phyloP scores from a whole-genome alignment of 2,329 filamentous ascomycete genomes.

The Cladosporium colombiae region DNA sequence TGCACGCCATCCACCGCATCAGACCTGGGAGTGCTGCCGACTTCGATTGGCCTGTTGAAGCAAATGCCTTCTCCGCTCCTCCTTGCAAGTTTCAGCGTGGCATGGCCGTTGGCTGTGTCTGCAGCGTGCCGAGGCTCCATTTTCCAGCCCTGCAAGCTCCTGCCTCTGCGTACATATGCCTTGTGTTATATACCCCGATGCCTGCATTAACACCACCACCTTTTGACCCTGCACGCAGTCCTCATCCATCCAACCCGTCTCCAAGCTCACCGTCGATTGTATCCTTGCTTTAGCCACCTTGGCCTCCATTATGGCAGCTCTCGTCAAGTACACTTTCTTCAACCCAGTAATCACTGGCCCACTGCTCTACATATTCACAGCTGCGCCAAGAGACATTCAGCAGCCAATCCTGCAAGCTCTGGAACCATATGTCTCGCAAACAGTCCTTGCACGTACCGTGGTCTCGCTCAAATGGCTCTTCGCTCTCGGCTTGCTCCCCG shows the following conservation, averaged over 20 bases:
- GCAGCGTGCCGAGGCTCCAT: slow-evolving; percentile 1
- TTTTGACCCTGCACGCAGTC: neutral
- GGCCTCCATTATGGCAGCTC: neutral
- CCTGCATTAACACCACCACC: neutral
- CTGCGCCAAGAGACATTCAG: slow-evolving; percentile 32
- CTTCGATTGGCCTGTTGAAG: neutral
- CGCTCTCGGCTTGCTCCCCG: slow-evolving; percentile 34
- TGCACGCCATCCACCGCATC: neutral
- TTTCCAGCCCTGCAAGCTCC: neutral
- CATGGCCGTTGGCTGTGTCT: neutral
- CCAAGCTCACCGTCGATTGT: neutral
- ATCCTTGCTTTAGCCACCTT: neutral
- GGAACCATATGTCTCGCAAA: slow-evolving; percentile 30
- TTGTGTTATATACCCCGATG: neutral
- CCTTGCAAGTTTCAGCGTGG: neutral
- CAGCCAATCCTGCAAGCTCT: slow-evolving; percentile 34
- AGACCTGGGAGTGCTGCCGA: neutral
- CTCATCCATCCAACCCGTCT: neutral
- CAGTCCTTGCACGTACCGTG: slow-evolving; percentile 31
- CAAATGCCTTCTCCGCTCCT: neutral
- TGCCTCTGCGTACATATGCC: neutral
- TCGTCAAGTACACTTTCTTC: slow-evolving; percentile 19
- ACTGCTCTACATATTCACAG: slow-evolving; percentile 34
- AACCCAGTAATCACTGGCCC: slow-evolving; percentile 35
- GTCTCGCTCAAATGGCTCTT: slow-evolving; percentile 36